Base-by-base conservation (phyloP, 768 basidiomycete genomes). In the Trichaptum fuscoviolaceum region DNA sequence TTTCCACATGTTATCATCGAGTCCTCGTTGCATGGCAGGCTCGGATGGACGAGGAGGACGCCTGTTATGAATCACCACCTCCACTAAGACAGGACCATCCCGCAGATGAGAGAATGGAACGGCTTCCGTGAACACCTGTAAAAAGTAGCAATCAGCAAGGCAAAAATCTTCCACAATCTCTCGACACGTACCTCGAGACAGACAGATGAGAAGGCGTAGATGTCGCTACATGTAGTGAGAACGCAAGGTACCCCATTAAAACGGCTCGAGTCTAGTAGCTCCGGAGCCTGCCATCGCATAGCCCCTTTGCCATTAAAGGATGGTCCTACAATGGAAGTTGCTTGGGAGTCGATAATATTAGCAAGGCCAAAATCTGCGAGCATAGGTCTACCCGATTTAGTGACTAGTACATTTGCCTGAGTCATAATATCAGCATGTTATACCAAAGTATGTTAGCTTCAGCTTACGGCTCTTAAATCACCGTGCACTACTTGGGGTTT, bases 331-430 rank as follows among this genome's bases (percentile, higher is more conserved):
- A 61, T 18, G 24, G 59, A 18, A 15, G 25, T 61, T 24, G 59
- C 59, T 34, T 61, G 59, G 24, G 59, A 61, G 59, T 61, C 20
- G 57, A 74, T 25, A 66, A 84, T 85, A 73, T 81, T 80, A 10
- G 85, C 83, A 62, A 87, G 77, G 30, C 85, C 84, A 69, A 87
- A 87, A 68, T 87, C 85, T 8, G 85, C 80, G 18, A 87, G 74
- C 17, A 86, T 76, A 30, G 85, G 85, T 23, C 78, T 73, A 0
- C 84, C 84, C 57, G 69, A 58, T 7, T 71, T 70, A 69, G 82
- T 73, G 25, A 87, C 80, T 23, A 83, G 76, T 23, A 87, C 78
- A 67, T 84, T 87, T 36, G 77, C 77, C 85, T 87, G 62, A 9
- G 59, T 27, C 35, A 17, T 10, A 35, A 60, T 64, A 62, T 64